A percentile compares a stretch with the other conserved stretches of the same genome.
Conservation (phyloP, 352 stramenopile species). For the Phytophthora ramorum region DNA sequence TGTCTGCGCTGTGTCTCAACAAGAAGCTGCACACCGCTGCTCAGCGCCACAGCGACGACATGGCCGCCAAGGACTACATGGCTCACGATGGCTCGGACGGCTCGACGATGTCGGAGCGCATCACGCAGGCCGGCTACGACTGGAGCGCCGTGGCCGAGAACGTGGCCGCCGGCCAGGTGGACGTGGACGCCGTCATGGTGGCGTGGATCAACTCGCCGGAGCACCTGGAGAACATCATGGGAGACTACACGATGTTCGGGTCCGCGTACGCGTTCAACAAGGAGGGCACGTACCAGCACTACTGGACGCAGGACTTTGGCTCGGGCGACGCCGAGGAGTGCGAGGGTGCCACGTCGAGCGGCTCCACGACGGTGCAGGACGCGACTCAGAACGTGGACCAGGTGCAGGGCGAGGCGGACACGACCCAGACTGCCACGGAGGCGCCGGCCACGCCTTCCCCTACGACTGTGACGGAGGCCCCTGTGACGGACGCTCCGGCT, state of each 20-base stretch:
- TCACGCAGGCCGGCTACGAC: constrained; percentile 48
- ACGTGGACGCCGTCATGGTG: constrained; percentile 44
- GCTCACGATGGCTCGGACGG: constrained; percentile 50
- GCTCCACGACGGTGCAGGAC: constrained; percentile 18
- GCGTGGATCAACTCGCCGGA: constrained; percentile 47
- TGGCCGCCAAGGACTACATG: constrained; percentile 59
- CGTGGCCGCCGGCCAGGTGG: constrained; percentile 38
- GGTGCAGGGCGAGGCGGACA: constrained; percentile 24
- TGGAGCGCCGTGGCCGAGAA: constrained; percentile 49
- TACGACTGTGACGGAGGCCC: constrained; percentile 8
- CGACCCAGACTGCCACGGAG: background rate
- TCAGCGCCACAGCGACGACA: constrained; percentile 45
- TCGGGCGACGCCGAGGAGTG: constrained; percentile 37
- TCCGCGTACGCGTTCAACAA: constrained; percentile 40
- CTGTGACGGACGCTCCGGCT: background rate
- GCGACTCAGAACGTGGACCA: constrained; percentile 25
- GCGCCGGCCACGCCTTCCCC: background rate
- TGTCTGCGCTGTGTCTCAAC: constrained; percentile 49
- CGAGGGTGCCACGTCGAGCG: constrained; percentile 14
- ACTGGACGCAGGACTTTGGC: constrained; percentile 73
- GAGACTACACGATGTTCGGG: constrained; percentile 49
- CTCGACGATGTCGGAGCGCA: constrained; percentile 42
- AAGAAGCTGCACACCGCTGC: constrained; percentile 35
- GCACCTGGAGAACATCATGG: constrained; percentile 46
- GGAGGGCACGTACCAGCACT: constrained; percentile 44